Conservation (phyloP, 768 basidiomycete genomes). For the Bullera alba region DNA sequence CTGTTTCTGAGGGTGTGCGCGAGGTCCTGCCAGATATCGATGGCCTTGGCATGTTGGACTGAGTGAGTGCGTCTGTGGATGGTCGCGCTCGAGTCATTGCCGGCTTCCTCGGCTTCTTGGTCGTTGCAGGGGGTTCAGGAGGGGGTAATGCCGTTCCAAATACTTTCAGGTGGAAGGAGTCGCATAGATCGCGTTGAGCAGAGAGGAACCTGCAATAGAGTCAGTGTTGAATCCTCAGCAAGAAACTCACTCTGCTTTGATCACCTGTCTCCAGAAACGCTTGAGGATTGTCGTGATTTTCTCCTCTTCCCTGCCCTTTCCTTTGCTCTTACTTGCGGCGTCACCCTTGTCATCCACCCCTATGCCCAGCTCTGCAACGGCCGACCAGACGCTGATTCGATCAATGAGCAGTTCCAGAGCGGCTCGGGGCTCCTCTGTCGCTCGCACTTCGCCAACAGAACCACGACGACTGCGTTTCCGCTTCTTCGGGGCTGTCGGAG, state of each 20-base stretch:
- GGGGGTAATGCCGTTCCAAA: slow-evolving; percentile 29
- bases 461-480: slow-evolving; percentile 17
- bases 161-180: slow-evolving; percentile 32
- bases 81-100: slow-evolving; percentile 24
- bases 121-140: slow-evolving; percentile 5
- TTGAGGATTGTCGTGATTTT: slow-evolving; percentile 14
- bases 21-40: too few species aligned
- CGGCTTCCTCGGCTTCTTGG: slow-evolving; percentile 30
- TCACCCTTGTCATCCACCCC: neutral
- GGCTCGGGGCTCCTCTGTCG: slow-evolving; percentile 15
- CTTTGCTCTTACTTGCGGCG: slow-evolving; percentile 7
- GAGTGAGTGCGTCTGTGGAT: slow-evolving; percentile 8
- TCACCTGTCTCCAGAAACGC: slow-evolving; percentile 27
- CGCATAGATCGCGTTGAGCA: slow-evolving; percentile 18
- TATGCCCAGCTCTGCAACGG: slow-evolving; percentile 28
- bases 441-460: neutral
- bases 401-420: slow-evolving; percentile 37
- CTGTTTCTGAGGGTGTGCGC: slow-evolving; percentile 1
- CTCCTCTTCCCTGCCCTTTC: slow-evolving; percentile 11
- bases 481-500: slow-evolving; percentile 12
- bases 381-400: slow-evolving; percentile 38
- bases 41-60: too few species aligned
- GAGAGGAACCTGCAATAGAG: slow-evolving; percentile 19
- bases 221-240: neutral
- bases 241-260: slow-evolving; percentile 24